phyloP scores from a whole-genome alignment of 495 filamentous ascomycete species.

The Lasiosphaeria miniovina region DNA sequence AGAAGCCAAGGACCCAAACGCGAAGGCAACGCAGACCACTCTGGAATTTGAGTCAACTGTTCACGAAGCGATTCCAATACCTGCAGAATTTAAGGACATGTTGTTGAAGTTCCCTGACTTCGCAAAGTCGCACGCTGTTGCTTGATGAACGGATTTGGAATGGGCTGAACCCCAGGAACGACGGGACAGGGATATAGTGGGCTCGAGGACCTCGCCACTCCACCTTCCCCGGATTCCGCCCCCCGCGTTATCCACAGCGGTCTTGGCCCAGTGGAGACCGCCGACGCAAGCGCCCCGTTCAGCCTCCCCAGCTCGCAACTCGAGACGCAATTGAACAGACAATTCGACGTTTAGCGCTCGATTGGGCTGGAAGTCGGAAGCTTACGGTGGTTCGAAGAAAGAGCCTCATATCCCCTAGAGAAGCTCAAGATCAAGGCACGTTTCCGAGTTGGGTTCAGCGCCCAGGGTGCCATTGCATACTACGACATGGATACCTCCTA shows the following conservation, averaged over 20 bases:
- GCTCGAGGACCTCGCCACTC: constrained; percentile 8
- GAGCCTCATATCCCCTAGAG: too few relatives aligned
- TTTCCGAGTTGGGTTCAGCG: too few relatives aligned
- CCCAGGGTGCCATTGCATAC: too few relatives aligned
- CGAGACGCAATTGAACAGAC: not conserved
- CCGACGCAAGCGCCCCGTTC: constrained; percentile 12
- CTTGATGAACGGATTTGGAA: not conserved
- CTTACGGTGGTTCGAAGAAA: too few relatives aligned
- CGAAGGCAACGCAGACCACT: not conserved
- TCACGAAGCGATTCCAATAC: not conserved
- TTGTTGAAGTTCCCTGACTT: too few relatives aligned
- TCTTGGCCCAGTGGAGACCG: constrained; percentile 19
- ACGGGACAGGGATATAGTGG: not conserved
- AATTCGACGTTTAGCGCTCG: too few relatives aligned
- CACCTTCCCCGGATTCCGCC: constrained; percentile 31
- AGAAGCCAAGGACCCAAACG: not conserved
- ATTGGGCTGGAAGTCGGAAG: too few relatives aligned
- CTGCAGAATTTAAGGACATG: too few relatives aligned
- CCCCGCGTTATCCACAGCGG: constrained; percentile 19
- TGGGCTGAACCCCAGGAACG: constrained; percentile 11
- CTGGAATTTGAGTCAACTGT: not conserved
- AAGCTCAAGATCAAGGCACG: too few relatives aligned
- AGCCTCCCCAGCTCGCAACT: not conserved
- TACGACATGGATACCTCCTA: too few relatives aligned
- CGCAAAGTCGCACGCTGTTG: not conserved